phyloP scores from a whole-genome alignment of 257 asterid genomes.

The Petrea volubilis region DNA sequence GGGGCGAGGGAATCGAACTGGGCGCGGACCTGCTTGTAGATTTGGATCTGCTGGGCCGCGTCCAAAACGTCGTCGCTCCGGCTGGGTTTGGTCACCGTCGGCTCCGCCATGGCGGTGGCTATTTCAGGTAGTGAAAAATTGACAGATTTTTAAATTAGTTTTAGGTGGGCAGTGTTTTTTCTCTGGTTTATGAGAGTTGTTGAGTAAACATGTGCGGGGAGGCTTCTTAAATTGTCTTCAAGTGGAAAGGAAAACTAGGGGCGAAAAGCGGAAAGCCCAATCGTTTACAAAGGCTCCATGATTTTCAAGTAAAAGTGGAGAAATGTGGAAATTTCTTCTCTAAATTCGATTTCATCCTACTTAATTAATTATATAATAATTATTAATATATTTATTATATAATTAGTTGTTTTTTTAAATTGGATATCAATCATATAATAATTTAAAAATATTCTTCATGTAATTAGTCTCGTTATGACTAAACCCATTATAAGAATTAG shows the following conservation, averaged over 20 bases:
- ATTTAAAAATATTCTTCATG: too few relatives aligned
- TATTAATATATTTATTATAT: too few relatives aligned
- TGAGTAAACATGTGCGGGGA: background rate
- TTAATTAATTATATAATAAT: too few relatives aligned
- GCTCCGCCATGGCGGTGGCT: constrained; percentile 21
- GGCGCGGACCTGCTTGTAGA: constrained; percentile 38
- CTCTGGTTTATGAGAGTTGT: background rate
- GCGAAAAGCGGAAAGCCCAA: background rate
- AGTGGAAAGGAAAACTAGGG: background rate
- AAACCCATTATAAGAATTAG: too few relatives aligned
- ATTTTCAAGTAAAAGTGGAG: too few relatives aligned
- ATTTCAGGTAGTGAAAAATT: background rate
- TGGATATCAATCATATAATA: too few relatives aligned
- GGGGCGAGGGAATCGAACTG: constrained; percentile 43
- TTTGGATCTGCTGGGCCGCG: constrained; percentile 38
- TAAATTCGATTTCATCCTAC: too few relatives aligned
- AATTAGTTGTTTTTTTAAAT: too few relatives aligned
- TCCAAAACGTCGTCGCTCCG: constrained; percentile 55
- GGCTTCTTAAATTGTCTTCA: background rate
- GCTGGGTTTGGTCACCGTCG: constrained; percentile 43
- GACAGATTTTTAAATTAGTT: background rate
- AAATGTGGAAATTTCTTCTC: too few relatives aligned
- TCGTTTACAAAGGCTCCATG: too few relatives aligned
- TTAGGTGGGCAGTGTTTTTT: background rate
- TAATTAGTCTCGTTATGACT: too few relatives aligned